Evolutionary conservation across 805 yeast species (phyloP), one percentile per base, ranked within the genome.

Genomic region (Wickerhamiella bombiphila): DNA sequence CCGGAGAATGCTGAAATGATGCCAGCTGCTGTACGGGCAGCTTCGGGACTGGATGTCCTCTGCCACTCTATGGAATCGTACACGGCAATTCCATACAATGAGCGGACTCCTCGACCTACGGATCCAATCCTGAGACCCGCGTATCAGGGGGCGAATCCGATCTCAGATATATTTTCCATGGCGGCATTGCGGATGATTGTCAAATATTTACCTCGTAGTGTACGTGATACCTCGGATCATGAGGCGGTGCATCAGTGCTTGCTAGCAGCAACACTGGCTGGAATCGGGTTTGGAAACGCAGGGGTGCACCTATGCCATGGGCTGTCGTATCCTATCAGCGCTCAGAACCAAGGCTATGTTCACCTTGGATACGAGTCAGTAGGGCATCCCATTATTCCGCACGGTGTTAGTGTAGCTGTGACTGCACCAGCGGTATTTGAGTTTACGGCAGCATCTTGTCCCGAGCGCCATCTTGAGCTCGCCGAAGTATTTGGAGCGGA

Each of bases 221-320:
- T 57, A 39, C 43, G 47, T 15, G 60, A 64, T 40, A 64, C 66
- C 25, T 58, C 50, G n/a, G 67, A 63, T 44, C 42, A 35, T 29
- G 64, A 55, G 39, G 68, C 68, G 16, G 65, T 63, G 46, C 61
- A 60, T 38, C 54, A 64, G 41, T 61, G 61, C 59, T 53, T 65
- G 29, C 52, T 63, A 21, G 68, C 66, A 3, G 66, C 67, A 19
- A 63, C 66, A 18, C 53, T 63, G 22, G 68, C 67, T 5, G 68
- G 68, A 15, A 57, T 64, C 38, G 68, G 68, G 18, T 64, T 64
- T 46, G 66, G 66, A 31, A 63, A 63, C 36, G 68, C 68, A 17
- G 62, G 68, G 36, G 62, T 64, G 40, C 61, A 64, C 52, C 47
- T 64, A 40, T 56, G 68, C 55, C 59, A 57, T 47, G 62, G 68